Evolutionary conservation across 148 eudicot genomes (phyloP), one percentile per base, ranked within the genome.

Genomic region (Fagopyrum tataricum): DNA sequence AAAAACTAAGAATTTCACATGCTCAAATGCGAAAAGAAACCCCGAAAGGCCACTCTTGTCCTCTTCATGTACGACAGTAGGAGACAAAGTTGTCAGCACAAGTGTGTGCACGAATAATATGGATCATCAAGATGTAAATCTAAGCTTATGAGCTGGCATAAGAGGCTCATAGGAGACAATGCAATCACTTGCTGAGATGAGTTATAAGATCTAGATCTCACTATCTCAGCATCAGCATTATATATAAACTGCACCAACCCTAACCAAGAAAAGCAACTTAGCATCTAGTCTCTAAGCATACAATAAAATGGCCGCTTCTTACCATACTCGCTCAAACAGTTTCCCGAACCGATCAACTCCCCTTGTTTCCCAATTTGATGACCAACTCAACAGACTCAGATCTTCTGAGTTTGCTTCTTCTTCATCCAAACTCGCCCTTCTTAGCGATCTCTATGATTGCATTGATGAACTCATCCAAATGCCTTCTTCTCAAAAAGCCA

Each of bases 261-360:
- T n/a, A n/a, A 26, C 31, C 31, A 26, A 26, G 31, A 26, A 26
- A 26, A 26, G 31, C 31, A n/a, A n/a, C n/a, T n/a, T n/a, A n/a
- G n/a, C n/a, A n/a, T n/a, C n/a, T n/a, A n/a, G n/a, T n/a, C n/a
- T n/a, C n/a, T 26, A 26, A 1, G 31, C 31, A 26, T 26, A 26
- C 31, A 26, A 26, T 26, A 59, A 24, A 23, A 59, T 59, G 67
- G 67, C 15, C 0, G 39, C 40, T 26, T 24, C 67, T 59, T 24
- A 3, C 40, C 67, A 59, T 39, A 23, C 67, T 26, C 67, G 67
- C 67, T 59, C 67, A 59, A 59, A 59, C 67, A 59, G 67, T 59
- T 59, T 59, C 66, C 66, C 66, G 24, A 58, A 15, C 66, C 21
- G 3, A 20, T 7, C 39, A 58, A 58, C 14, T 23, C 66, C 66